Evolutionary conservation across 2,329 filamentous ascomycete genomes (phyloP).

Genomic region (Alternaria rosae): DNA sequence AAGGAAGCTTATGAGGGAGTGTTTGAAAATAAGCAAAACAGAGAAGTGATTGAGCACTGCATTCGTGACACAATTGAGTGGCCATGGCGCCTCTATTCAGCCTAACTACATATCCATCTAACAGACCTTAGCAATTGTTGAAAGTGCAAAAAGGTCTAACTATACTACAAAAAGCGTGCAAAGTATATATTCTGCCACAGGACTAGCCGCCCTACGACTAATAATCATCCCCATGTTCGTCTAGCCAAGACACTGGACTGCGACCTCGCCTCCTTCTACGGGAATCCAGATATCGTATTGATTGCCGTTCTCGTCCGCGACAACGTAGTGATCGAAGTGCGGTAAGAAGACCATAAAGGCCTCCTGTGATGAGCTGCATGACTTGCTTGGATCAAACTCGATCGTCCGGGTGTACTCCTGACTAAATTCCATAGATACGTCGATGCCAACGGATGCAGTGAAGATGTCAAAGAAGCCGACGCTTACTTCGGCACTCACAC

Average conservation of each 20-base stretch:
- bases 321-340: background rate
- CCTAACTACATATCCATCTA: background rate
- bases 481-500: background rate
- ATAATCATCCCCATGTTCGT: background rate
- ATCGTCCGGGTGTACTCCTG: background rate
- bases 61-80: background rate
- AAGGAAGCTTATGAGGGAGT: background rate
- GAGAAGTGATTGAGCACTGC: background rate
- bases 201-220: background rate
- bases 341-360: background rate
- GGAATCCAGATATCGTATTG: background rate
- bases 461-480: background rate
- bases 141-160: background rate
- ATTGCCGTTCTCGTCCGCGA: background rate
- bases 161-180: background rate
- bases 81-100: background rate
- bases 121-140: background rate
- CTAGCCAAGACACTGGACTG: background rate
- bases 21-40: background rate
- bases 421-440: background rate
- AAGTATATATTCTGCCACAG: background rate
- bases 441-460: background rate
- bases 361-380: background rate
- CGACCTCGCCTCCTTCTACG: background rate
- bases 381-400: background rate